Evolutionary conservation across 2,329 filamentous ascomycete species (phyloP).

Genomic region (Fonsecaea erecta): DNA sequence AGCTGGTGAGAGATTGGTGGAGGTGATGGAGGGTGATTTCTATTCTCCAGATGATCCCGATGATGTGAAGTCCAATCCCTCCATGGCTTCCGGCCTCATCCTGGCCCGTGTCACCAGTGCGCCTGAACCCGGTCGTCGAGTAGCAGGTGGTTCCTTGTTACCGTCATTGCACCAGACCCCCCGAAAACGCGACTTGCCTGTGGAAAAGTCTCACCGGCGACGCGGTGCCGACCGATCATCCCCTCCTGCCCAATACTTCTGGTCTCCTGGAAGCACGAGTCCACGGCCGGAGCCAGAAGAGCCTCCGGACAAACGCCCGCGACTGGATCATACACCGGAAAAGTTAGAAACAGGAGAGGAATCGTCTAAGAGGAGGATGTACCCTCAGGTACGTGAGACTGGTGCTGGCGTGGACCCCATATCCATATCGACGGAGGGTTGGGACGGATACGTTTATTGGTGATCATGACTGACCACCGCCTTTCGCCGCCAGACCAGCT

Average conservation of each 20-base stretch:
- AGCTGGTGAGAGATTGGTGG: constrained; percentile 23
- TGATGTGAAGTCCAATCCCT: constrained; percentile 20
- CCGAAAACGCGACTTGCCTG: constrained; percentile 29
- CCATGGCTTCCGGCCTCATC: constrained; percentile 21
- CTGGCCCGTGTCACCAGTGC: constrained; percentile 33
- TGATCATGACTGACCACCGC: constrained; percentile 15
- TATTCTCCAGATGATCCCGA: constrained; percentile 20
- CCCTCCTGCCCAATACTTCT: constrained; percentile 16
- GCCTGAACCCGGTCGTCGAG: constrained; percentile 22
- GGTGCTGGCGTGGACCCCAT: neutral
- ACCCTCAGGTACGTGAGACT: constrained; percentile 25
- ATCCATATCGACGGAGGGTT: neutral
- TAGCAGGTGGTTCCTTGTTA: constrained; percentile 7
- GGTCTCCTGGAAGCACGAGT: constrained; percentile 11
- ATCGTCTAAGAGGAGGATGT: constrained; percentile 13
- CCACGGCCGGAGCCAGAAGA: constrained; percentile 18
- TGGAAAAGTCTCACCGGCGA: constrained; percentile 18
- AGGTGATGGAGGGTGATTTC: constrained; percentile 27
- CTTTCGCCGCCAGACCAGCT: constrained; percentile 16
- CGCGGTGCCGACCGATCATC: constrained; percentile 14
- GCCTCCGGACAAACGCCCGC: constrained; percentile 28
- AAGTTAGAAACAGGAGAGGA: constrained; percentile 13
- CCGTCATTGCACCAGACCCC: constrained; percentile 19
- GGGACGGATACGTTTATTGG: neutral
- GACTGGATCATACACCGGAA: constrained; percentile 24